phyloP scores from a whole-genome alignment of 2,329 filamentous ascomycete genomes.

The Cryphonectria naterciae region DNA sequence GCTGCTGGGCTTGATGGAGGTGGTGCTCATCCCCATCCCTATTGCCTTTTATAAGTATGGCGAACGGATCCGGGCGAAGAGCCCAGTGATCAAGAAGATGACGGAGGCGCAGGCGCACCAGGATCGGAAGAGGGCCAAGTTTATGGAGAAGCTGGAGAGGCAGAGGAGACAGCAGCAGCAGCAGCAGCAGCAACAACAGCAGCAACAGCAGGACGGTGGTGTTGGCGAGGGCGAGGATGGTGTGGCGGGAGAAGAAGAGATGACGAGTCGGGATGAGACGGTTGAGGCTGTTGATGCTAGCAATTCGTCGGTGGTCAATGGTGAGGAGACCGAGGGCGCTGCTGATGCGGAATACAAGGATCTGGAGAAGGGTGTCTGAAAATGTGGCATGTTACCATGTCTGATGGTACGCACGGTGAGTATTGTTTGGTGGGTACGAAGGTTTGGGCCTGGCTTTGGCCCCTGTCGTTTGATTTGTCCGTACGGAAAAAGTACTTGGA shows the following conservation, averaged over 20 bases:
- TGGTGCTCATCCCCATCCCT: slow-evolving; percentile 73
- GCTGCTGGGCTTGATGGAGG: slow-evolving; percentile 70
- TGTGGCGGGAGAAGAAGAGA: not conserved
- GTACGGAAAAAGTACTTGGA: not conserved
- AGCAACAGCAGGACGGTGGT: not conserved
- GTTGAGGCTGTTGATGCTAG: not conserved
- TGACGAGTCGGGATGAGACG: not conserved
- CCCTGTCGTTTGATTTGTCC: not conserved
- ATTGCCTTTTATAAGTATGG: slow-evolving; percentile 70
- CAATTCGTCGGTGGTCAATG: not conserved
- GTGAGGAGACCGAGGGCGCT: not conserved
- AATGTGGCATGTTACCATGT: not conserved
- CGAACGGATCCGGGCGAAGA: slow-evolving; percentile 50
- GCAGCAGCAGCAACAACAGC: too few relatives aligned
- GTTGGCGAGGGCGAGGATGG: not conserved
- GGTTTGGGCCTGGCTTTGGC: not conserved
- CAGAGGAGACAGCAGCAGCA: slow-evolving; percentile 28
- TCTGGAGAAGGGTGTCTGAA: slow-evolving; percentile 25
- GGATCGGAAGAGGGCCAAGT: slow-evolving; percentile 39
- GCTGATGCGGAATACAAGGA: slow-evolving; percentile 9
- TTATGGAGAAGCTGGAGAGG: slow-evolving; percentile 26
- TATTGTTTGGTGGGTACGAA: not conserved
- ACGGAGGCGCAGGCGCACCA: slow-evolving; percentile 44
- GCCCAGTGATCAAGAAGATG: slow-evolving; percentile 49
- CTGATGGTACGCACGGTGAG: not conserved